Evolutionary conservation across 352 stramenopile species (phyloP).

Genomic region (Phytopythium kandeliae): DNA sequence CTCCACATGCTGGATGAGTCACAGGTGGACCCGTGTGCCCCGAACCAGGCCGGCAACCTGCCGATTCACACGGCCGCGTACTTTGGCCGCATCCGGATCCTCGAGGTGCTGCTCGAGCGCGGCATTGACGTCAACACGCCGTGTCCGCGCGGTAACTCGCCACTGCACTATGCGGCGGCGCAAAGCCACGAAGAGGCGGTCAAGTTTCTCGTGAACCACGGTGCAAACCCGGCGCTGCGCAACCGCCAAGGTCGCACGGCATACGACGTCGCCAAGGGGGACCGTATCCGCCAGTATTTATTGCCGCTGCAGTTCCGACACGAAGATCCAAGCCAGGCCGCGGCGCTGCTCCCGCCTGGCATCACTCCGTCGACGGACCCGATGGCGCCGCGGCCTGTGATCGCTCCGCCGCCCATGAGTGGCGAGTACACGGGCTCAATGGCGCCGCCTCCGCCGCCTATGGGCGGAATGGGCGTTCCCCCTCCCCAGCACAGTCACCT

Average conservation of each 20-base stretch:
- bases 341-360: slow-evolving; percentile 58
- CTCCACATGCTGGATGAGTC: slow-evolving; percentile 59
- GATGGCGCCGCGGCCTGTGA: slow-evolving; percentile 48
- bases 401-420: slow-evolving; percentile 55
- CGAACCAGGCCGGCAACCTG: slow-evolving; percentile 69
- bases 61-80: slow-evolving; percentile 85
- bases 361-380: slow-evolving; percentile 72
- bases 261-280: slow-evolving; percentile 83
- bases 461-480: slow-evolving; percentile 14
- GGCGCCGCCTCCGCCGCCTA: slow-evolving; percentile 10
- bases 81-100: slow-evolving; percentile 63
- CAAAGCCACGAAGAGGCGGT: slow-evolving; percentile 72
- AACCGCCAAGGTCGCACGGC: slow-evolving; percentile 75
- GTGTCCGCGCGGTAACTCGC: slow-evolving; percentile 71
- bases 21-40: slow-evolving; percentile 61
- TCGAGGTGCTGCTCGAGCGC: slow-evolving; percentile 66
- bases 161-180: slow-evolving; percentile 76
- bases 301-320: slow-evolving; percentile 86
- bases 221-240: slow-evolving; percentile 70
- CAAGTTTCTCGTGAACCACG: slow-evolving; percentile 62
- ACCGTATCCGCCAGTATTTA: slow-evolving; percentile 80
- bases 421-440: slow-evolving; percentile 39
- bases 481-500: slow-evolving; percentile 51
- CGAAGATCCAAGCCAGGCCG: slow-evolving; percentile 63
- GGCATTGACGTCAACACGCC: slow-evolving; percentile 64